A percentile compares a stretch with the other conserved stretches of the same genome.
Conservation (phyloP, 2,329 filamentous ascomycete species). For the Tolypocladium cylindrosporum region DNA sequence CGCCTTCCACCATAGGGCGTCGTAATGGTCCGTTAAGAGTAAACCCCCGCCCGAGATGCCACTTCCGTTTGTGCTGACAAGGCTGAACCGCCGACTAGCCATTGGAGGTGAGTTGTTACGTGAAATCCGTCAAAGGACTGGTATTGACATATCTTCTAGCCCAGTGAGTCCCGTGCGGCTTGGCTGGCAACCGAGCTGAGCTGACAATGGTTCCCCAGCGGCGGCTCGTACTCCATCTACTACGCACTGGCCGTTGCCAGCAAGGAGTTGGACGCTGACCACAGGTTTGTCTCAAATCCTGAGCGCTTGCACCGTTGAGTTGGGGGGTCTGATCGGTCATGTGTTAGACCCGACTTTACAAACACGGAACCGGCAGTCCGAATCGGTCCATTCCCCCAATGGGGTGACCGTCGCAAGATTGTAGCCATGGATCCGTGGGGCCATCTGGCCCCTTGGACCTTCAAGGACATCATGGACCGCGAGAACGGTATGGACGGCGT, state of each 20-base stretch:
- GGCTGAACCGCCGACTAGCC: slow-evolving; percentile 23
- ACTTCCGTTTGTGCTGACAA: slow-evolving; percentile 3
- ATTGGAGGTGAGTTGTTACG: slow-evolving; percentile 42
- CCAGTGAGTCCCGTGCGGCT: slow-evolving; percentile 18
- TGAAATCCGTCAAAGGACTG: too few relatives aligned
- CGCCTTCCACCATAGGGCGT: slow-evolving; percentile 63
- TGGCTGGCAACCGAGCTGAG: not conserved
- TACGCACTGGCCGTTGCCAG: slow-evolving; percentile 88
- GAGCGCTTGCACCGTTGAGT: not conserved
- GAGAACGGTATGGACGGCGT: slow-evolving; percentile 47
- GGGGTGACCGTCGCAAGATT: slow-evolving; percentile 86
- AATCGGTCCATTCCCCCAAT: slow-evolving; percentile 83
- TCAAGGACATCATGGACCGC: slow-evolving; percentile 65
- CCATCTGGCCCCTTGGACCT: slow-evolving; percentile 77
- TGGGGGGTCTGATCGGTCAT: not conserved
- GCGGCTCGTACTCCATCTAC: slow-evolving; percentile 93
- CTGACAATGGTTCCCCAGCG: slow-evolving; percentile 25
- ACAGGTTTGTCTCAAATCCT: slow-evolving; percentile 38
- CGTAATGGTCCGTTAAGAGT: slow-evolving; percentile 57
- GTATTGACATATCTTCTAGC: slow-evolving; percentile 15
- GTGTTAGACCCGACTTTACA: slow-evolving; percentile 45
- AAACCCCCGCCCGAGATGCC: not conserved
- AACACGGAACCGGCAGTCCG: slow-evolving; percentile 85
- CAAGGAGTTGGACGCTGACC: slow-evolving; percentile 75
- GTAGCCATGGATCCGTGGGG: slow-evolving; percentile 95